Conservation (phyloP, 805 yeast genomes). For the Ogataea zsoltii region DNA sequence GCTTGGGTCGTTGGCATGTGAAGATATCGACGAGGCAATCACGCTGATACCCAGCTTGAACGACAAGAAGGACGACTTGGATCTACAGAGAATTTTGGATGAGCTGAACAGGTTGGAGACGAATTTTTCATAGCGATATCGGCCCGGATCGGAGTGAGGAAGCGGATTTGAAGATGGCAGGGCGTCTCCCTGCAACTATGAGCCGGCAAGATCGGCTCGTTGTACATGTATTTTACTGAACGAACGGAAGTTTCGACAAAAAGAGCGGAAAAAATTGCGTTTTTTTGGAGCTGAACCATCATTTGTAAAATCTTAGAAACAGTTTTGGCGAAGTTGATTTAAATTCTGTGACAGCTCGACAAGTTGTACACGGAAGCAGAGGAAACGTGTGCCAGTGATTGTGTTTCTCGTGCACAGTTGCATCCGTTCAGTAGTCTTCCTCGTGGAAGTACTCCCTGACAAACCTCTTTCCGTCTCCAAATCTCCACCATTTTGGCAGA, state of each 20-base stretch:
- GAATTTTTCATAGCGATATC: slow-evolving; percentile 14
- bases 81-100: slow-evolving; percentile 81
- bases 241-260: slow-evolving; percentile 26
- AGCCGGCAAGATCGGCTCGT: no score
- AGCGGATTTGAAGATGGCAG: no score
- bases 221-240: slow-evolving; percentile 16
- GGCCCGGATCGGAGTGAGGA: no score
- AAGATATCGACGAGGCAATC: slow-evolving; percentile 95
- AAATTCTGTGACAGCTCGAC: no score
- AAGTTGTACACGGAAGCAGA: no score
- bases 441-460: slow-evolving; percentile 43
- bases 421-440: slow-evolving; percentile 26
- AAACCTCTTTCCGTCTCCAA: slow-evolving; percentile 60
- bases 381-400: no score
- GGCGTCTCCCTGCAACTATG: no score
- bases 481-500: slow-evolving; percentile 74
- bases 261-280: no score
- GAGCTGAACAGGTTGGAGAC: slow-evolving; percentile 73
- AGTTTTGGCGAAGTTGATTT: no score
- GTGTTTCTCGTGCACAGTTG: no score
- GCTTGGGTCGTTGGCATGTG: slow-evolving; percentile 82
- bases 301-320: no score
- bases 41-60: slow-evolving; percentile 87
- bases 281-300: no score
- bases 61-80: slow-evolving; percentile 80